Conservation (phyloP, 108 stramenopile genomes). For the Nitzschia sp. region DNA sequence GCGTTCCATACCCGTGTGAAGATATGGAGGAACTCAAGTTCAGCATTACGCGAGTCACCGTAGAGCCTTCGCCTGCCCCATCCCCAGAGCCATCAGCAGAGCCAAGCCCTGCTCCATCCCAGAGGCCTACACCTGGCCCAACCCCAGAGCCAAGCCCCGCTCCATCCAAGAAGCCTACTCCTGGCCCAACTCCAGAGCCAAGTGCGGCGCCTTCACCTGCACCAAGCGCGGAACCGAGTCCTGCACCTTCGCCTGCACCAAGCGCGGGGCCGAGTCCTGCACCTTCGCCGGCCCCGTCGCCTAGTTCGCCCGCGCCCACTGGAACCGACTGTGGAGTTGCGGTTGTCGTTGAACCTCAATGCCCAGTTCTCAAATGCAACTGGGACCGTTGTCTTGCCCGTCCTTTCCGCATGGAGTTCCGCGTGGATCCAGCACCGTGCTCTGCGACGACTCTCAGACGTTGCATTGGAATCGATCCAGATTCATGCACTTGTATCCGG, state of each 20-base stretch:
- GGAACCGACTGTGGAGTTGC: slow-evolving; percentile 21
- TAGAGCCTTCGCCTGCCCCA: neutral
- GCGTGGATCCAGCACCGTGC: neutral
- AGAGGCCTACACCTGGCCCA: neutral
- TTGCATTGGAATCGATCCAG: slow-evolving; percentile 11
- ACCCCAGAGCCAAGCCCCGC: neutral
- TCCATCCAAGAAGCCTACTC: neutral
- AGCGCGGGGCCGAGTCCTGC: neutral
- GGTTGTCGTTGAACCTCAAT: slow-evolving; percentile 15
- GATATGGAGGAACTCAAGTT: slow-evolving; percentile 17
- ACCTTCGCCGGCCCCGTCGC: slow-evolving; percentile 5
- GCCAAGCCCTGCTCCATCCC: slow-evolving; percentile 2
- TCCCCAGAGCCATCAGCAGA: neutral
- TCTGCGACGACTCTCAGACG: neutral
- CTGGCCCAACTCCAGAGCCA: slow-evolving; percentile 1
- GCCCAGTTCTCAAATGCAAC: slow-evolving; percentile 12
- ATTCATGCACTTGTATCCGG: slow-evolving; percentile 5
- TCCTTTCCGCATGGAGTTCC: slow-evolving; percentile 10
- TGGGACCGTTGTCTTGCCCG: slow-evolving; percentile 19
- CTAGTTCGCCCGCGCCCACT: slow-evolving; percentile 4
- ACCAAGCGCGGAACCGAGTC: neutral
- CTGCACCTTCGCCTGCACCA: slow-evolving; percentile 8
- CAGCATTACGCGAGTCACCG: neutral
- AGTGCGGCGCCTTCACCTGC: neutral
- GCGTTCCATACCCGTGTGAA: slow-evolving; percentile 1